Evolutionary conservation across 2,329 filamentous ascomycete genomes (phyloP).

Genomic region (Fusarium decemcellulare): DNA sequence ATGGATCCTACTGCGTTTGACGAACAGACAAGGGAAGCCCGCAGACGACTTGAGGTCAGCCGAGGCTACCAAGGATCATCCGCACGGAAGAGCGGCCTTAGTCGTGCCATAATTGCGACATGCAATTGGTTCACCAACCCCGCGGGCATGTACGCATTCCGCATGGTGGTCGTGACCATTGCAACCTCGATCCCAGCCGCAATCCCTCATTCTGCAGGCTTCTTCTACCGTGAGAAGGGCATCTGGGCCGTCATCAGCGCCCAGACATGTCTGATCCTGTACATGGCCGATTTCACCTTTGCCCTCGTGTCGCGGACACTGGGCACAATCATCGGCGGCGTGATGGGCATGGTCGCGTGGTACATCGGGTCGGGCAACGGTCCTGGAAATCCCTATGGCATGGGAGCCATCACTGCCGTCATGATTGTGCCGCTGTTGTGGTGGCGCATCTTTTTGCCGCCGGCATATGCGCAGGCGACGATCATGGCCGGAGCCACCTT

Average conservation of each 20-base stretch:
- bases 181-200: constrained; percentile 58
- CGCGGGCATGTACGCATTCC: constrained; percentile 61
- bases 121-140: constrained; percentile 60
- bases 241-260: constrained; percentile 67
- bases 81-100: constrained; percentile 35
- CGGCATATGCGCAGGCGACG: constrained; percentile 46
- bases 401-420: constrained; percentile 61
- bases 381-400: constrained; percentile 63
- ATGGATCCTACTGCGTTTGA: constrained; percentile 47
- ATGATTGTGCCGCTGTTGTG: constrained; percentile 53
- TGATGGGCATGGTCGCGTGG: constrained; percentile 63
- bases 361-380: constrained; percentile 66
- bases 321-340: constrained; percentile 63
- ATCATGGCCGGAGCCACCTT: constrained; percentile 57
- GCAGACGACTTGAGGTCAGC: constrained; percentile 55
- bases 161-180: constrained; percentile 63
- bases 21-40: constrained; percentile 52
- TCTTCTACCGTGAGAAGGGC: constrained; percentile 66
- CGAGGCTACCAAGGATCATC: constrained; percentile 39
- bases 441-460: constrained; percentile 53
- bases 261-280: constrained; percentile 62
- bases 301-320: constrained; percentile 57
- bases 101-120: constrained; percentile 45
- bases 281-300: constrained; percentile 66
- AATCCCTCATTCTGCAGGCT: constrained; percentile 60